A percentile compares a stretch with the other conserved stretches of the same genome.
Conservation (phyloP, 2,329 filamentous ascomycete species). For the Alternaria rosae region DNA sequence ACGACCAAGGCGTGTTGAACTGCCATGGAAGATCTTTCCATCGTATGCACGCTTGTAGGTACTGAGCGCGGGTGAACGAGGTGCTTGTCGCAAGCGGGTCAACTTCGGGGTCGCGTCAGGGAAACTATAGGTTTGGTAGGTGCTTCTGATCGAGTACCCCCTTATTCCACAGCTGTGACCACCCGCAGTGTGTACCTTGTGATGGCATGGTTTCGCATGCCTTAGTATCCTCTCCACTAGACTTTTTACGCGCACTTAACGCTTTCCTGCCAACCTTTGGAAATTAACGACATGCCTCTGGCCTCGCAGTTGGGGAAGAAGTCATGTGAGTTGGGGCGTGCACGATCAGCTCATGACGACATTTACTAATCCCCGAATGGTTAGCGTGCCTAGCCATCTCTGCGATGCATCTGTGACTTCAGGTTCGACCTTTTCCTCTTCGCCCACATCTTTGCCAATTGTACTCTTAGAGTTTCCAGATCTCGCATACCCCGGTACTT, state of each 20-base stretch:
- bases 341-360: background rate
- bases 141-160: background rate
- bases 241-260: background rate
- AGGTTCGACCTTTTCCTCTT: background rate
- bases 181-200: background rate
- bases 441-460: too few relatives aligned
- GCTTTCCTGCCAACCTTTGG: background rate
- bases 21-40: background rate
- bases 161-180: background rate
- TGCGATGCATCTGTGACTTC: background rate
- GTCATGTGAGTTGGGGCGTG: background rate
- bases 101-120: background rate
- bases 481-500: too few relatives aligned
- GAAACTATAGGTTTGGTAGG: background rate
- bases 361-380: background rate
- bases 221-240: background rate
- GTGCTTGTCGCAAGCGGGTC: background rate
- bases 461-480: too few relatives aligned
- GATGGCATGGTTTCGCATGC: background rate
- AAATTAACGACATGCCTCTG: background rate
- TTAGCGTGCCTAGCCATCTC: background rate
- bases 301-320: background rate
- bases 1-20: background rate
- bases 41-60: background rate
- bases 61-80: background rate